phyloP scores from a whole-genome alignment of 176 grass and related monocot genomes.

The Aegilops tauschii region DNA sequence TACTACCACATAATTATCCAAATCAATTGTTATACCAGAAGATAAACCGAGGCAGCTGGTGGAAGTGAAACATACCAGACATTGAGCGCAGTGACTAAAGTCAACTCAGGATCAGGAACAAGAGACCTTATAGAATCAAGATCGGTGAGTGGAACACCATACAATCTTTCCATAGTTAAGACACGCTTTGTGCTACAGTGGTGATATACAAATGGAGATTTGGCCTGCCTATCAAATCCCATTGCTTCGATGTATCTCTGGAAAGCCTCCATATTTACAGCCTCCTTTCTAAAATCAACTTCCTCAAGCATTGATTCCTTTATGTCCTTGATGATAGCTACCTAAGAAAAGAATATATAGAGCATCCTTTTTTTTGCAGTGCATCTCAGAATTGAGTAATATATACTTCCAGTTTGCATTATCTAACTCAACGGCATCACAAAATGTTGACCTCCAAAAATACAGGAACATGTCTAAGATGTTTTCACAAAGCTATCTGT shows the following conservation, averaged over 20 bases:
- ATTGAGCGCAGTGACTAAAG: constrained; percentile 91
- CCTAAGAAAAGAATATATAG: constrained; percentile 43
- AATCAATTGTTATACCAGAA: not conserved
- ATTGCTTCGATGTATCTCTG: constrained; percentile 76
- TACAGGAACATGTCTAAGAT: not conserved
- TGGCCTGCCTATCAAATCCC: constrained; percentile 87
- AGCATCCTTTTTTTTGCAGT: not conserved
- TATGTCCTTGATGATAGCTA: constrained; percentile 87
- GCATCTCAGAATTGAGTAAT: not conserved
- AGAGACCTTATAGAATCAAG: constrained; percentile 90
- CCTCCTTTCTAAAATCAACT: constrained; percentile 96
- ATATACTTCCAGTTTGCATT: not conserved
- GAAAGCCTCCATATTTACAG: constrained; percentile 83
- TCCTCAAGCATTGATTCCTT: constrained; percentile 99
- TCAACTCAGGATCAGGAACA: constrained; percentile 88
- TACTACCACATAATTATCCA: not conserved
- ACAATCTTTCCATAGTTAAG: constrained; percentile 97
- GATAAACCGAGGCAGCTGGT: not conserved
- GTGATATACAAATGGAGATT: constrained; percentile 79
- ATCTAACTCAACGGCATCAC: not conserved
- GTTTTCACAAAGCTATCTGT: not conserved
- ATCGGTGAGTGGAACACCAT: constrained; percentile 95
- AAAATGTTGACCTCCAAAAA: not conserved
- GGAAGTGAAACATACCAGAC: constrained; percentile 62
- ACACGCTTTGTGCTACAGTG: constrained; percentile 81